Evolutionary conservation across 208 protist species (phyloP).

Genomic region (Trypanosoma melophagium): DNA sequence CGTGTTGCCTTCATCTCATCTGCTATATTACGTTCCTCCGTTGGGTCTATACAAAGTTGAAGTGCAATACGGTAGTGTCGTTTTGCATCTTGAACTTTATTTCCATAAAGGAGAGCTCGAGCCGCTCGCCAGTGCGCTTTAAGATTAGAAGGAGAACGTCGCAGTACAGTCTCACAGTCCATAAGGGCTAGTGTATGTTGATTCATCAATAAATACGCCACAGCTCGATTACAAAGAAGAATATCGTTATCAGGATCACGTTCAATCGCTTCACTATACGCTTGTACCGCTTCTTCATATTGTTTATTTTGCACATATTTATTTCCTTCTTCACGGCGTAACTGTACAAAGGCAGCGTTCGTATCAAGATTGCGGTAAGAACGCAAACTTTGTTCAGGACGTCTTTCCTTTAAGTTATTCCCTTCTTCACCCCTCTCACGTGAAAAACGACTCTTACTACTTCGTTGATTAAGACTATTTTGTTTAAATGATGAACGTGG

Average conservation of each 20-base stretch:
- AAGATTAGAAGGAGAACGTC: slow-evolving; percentile 41
- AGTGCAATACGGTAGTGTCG: slow-evolving; percentile 53
- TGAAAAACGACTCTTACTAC: background rate
- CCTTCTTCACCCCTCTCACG: background rate
- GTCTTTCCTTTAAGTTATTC: background rate
- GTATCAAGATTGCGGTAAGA: background rate
- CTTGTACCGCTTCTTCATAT: slow-evolving; percentile 49
- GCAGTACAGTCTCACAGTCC: slow-evolving; percentile 65
- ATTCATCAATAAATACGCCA: slow-evolving; percentile 61
- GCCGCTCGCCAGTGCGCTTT: slow-evolving; percentile 76
- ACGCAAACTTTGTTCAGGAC: background rate
- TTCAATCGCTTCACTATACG: slow-evolving; percentile 73
- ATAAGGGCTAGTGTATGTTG: slow-evolving; percentile 59
- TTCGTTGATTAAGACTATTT: background rate
- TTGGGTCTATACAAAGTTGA: slow-evolving; percentile 31
- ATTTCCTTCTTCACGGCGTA: slow-evolving; percentile 66
- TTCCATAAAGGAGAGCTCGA: slow-evolving; percentile 50
- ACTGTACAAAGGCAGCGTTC: background rate
- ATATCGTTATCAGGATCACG: slow-evolving; percentile 44
- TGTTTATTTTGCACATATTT: slow-evolving; percentile 41
- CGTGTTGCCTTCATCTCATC: slow-evolving; percentile 43
- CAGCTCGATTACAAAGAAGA: slow-evolving; percentile 72
- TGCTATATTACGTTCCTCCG: slow-evolving; percentile 34
- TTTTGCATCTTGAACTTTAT: slow-evolving; percentile 34
- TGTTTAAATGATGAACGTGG: background rate